Percentiles rank a stretch among this genome's conserved stretches.
These are phyloP conservation scores for Pseudogymnoascus sp. DNA, from an alignment of 2,329 filamentous ascomycete species.

Conservation along the genomic window DNA sequence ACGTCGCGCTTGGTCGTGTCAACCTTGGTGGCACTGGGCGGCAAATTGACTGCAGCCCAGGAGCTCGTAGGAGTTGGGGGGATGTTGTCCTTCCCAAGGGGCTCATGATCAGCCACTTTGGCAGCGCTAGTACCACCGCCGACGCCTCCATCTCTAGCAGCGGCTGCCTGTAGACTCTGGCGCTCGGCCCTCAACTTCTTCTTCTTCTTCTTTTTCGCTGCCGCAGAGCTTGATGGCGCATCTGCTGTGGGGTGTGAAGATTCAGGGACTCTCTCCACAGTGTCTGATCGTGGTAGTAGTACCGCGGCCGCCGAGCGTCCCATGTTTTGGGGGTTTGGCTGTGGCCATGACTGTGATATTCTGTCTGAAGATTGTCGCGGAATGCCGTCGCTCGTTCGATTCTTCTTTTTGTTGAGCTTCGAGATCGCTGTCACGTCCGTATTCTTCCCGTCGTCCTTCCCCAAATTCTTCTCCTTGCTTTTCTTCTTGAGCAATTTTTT, in stretches of 20 bases:
- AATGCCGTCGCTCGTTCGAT: not conserved
- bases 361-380: not conserved
- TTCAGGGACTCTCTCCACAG: not conserved
- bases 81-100: not conserved
- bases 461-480: not conserved
- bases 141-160: not conserved
- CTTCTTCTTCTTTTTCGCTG: conserved; percentile 8
- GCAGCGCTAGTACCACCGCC: not conserved
- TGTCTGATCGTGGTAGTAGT: not conserved
- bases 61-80: not conserved
- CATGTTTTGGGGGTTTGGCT: too few species aligned
- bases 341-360: not conserved
- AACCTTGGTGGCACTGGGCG: not conserved
- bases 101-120: not conserved
- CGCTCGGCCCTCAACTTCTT: not conserved
- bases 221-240: not conserved
- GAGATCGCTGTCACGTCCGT: not conserved
- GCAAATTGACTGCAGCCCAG: not conserved
- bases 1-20: not conserved
- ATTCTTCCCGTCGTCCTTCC: not conserved
- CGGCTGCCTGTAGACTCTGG: conserved; percentile 11
- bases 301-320: not conserved
- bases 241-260: not conserved
- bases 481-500: not conserved
- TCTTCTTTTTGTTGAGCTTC: not conserved